Evolutionary conservation across 2,329 filamentous ascomycete species (phyloP).

Genomic region (Neopestalotiopsis sp.): DNA sequence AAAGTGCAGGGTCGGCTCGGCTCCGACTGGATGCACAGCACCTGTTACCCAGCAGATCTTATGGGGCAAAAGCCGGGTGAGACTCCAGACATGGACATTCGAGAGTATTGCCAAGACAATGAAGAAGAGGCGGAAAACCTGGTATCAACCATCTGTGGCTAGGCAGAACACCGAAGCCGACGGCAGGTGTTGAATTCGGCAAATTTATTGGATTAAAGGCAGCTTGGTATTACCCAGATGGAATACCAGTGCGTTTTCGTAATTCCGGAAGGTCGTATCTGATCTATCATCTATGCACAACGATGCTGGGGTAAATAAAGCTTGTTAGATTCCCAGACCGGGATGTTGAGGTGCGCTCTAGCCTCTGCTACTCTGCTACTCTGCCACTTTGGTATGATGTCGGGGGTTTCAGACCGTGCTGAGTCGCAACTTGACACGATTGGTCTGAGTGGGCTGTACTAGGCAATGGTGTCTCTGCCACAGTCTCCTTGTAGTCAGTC

Average conservation of each 20-base stretch:
- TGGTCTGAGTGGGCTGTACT: background rate
- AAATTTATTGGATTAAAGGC: background rate
- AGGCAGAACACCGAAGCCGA: background rate
- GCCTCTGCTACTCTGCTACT: background rate
- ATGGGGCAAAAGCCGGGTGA: background rate
- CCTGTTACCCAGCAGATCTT: constrained; percentile 9
- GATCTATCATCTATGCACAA: constrained; percentile 24
- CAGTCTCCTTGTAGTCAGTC: background rate
- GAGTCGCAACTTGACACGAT: background rate
- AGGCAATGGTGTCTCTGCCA: background rate
- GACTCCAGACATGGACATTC: background rate
- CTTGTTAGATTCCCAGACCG: constrained; percentile 2
- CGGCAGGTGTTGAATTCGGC: background rate
- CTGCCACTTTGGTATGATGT: background rate
- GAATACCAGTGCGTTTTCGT: background rate
- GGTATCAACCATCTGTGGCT: background rate
- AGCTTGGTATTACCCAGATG: constrained; percentile 1
- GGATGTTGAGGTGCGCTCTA: background rate
- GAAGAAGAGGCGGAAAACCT: background rate
- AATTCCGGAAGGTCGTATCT: constrained; percentile 11
- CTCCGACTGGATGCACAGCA: constrained; percentile 1
- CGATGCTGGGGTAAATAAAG: background rate
- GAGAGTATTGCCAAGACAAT: background rate
- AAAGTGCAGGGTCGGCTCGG: constrained; percentile 1
- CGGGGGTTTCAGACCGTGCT: background rate